Conservation (phyloP, 176 grass and related monocot genomes). For the Oryza nivara region DNA sequence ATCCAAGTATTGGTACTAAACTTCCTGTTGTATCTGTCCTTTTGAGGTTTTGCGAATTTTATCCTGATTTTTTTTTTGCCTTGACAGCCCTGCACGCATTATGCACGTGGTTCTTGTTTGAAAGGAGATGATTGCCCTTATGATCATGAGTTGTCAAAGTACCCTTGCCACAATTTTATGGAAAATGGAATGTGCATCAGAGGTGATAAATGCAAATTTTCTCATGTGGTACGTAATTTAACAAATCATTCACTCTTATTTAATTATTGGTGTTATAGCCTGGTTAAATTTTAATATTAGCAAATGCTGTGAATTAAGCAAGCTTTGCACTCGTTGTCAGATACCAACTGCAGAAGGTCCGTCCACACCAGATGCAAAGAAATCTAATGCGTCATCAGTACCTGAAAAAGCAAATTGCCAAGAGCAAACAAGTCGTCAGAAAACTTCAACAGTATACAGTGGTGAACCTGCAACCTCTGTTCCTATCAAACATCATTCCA, state of each 20-base stretch:
- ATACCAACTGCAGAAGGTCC: constrained; percentile 50
- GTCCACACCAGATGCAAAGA: constrained; percentile 41
- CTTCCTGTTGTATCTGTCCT: constrained; percentile 12
- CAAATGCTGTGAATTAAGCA: background rate
- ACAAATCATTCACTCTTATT: constrained; percentile 12
- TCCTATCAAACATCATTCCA: constrained; percentile 41
- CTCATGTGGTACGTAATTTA: constrained; percentile 64
- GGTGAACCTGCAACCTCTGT: constrained; percentile 29
- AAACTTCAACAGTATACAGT: constrained; percentile 43
- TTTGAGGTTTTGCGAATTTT: constrained; percentile 5
- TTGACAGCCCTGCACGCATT: constrained; percentile 79
- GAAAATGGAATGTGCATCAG: constrained; percentile 73
- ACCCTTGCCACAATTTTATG: constrained; percentile 82
- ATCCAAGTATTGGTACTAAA: constrained; percentile 1
- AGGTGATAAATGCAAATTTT: constrained; percentile 96
- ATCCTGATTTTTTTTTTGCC: constrained; percentile 40
- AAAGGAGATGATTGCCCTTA: constrained; percentile 94
- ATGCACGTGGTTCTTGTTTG: constrained; percentile 80
- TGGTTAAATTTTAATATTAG: background rate
- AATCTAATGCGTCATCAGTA: constrained; percentile 39
- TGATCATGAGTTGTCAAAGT: constrained; percentile 90
- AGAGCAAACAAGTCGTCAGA: constrained; percentile 53
- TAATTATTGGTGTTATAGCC: constrained; percentile 30
- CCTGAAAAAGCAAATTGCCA: constrained; percentile 46
- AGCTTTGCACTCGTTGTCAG: constrained; percentile 48